Evolutionary conservation across 2,329 filamentous ascomycete species (phyloP).

Genomic region (Aspergillus sp.): DNA sequence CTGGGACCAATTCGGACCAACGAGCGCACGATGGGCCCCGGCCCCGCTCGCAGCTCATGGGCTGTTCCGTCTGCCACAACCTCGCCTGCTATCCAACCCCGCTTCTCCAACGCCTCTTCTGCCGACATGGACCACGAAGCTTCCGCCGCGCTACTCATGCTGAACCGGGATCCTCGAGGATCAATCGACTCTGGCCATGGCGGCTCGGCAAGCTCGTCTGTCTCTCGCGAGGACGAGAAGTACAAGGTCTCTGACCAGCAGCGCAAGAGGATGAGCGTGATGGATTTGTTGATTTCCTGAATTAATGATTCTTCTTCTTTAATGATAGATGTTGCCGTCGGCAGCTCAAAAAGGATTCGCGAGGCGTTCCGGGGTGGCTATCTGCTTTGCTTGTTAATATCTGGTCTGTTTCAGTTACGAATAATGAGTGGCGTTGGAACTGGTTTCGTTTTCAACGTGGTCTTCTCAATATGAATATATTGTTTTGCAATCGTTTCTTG

Average conservation of each 20-base stretch:
- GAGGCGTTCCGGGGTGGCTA: neutral
- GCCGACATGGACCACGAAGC: conserved; percentile 72
- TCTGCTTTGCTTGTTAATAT: neutral
- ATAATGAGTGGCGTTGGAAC: neutral
- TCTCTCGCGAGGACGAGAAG: conserved; percentile 6
- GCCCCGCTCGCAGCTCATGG: conserved; percentile 24
- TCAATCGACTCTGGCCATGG: conserved; percentile 35
- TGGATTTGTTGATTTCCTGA: conserved; percentile 54
- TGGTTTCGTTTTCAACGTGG: neutral
- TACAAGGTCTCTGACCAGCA: conserved; percentile 19
- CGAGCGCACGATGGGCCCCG: conserved; percentile 22
- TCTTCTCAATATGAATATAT: neutral
- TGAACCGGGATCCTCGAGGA: conserved; percentile 73
- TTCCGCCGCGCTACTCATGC: conserved; percentile 81
- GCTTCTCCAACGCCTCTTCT: conserved; percentile 43
- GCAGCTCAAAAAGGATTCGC: conserved; percentile 1
- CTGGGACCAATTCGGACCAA: conserved; percentile 28
- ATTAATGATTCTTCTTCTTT: neutral
- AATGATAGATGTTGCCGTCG: neutral
- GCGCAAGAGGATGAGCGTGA: conserved; percentile 54
- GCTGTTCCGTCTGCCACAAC: conserved; percentile 17
- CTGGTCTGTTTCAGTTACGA: neutral
- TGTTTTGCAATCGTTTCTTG: neutral
- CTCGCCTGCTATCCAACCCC: conserved; percentile 26
- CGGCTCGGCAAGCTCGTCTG: conserved; percentile 14